These are phyloP conservation scores for Phytopythium delawarense DNA, from an alignment of 352 stramenopile species.

Conservation along the genomic window DNA sequence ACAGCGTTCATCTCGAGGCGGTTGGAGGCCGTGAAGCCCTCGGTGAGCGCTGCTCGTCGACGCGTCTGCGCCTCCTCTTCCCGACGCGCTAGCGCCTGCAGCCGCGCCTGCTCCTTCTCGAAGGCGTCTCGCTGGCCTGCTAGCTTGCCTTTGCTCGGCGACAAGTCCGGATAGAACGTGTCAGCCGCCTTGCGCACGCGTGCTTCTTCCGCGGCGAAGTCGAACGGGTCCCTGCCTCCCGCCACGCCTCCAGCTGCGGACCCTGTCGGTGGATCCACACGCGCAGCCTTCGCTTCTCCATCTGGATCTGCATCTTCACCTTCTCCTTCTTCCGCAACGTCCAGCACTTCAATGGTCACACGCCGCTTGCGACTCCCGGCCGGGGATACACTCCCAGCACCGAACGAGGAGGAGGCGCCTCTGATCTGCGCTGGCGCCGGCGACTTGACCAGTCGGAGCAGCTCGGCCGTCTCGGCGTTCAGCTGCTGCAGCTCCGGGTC, in stretches of 20 bases:
- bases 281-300: background rate
- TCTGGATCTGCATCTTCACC: background rate
- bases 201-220: conserved; percentile 48
- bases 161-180: conserved; percentile 56
- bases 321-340: conserved; percentile 31
- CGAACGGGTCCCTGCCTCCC: conserved; percentile 15
- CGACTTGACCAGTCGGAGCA: conserved; percentile 56
- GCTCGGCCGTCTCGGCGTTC: conserved; percentile 49
- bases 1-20: conserved; percentile 47
- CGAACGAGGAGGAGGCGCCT: background rate
- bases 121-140: conserved; percentile 37
- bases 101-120: conserved; percentile 30
- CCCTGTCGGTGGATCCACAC: too few species aligned
- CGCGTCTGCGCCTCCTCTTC: conserved; percentile 19
- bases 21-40: conserved; percentile 20
- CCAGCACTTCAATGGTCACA: conserved; percentile 69
- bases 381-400: background rate
- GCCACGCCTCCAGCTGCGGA: background rate
- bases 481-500: conserved; percentile 57
- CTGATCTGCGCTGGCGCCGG: conserved; percentile 9
- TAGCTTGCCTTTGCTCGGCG: conserved; percentile 44
- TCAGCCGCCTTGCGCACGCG: conserved; percentile 49
- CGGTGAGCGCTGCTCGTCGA: conserved; percentile 16
- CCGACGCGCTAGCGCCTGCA: conserved; percentile 22
- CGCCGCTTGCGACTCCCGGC: conserved; percentile 25